Conservation (phyloP, 331 rosid genomes). For the Malus hybrid region DNA sequence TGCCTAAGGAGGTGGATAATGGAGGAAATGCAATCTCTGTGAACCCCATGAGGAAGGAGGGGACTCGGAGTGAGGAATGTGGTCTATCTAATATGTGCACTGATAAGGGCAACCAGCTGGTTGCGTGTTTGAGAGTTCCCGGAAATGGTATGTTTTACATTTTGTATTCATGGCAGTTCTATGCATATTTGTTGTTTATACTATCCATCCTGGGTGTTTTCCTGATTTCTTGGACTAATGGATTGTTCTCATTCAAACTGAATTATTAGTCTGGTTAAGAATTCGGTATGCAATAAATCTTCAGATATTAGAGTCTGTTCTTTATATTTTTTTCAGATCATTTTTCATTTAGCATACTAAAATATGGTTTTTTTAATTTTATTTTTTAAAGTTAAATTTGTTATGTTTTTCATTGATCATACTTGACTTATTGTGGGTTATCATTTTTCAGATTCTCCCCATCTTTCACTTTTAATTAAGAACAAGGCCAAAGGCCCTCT, state of each 20-base stretch:
- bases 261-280: not conserved
- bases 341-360: not conserved
- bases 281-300: not conserved
- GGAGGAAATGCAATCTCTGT: constrained; percentile 9
- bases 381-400: not conserved
- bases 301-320: not conserved
- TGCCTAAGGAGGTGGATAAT: constrained; percentile 14
- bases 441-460: constrained; percentile 33
- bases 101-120: constrained; percentile 18
- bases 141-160: constrained; percentile 35
- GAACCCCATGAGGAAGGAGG: constrained; percentile 12
- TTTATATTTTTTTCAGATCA: not conserved
- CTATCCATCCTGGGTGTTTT: not conserved
- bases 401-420: not conserved
- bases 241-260: not conserved
- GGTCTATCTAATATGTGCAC: constrained; percentile 35
- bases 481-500: constrained; percentile 34
- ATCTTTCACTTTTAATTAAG: constrained; percentile 41
- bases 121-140: constrained; percentile 49
- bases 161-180: not conserved
- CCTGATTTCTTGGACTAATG: not conserved
- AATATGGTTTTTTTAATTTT: not conserved
- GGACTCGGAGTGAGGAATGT: constrained; percentile 33
- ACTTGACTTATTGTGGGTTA: not conserved
- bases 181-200: not conserved